Evolutionary conservation across 2,329 filamentous ascomycete genomes (phyloP), one percentile per base, ranked within the genome.

Genomic region (Colletotrichum sansevieriae): DNA sequence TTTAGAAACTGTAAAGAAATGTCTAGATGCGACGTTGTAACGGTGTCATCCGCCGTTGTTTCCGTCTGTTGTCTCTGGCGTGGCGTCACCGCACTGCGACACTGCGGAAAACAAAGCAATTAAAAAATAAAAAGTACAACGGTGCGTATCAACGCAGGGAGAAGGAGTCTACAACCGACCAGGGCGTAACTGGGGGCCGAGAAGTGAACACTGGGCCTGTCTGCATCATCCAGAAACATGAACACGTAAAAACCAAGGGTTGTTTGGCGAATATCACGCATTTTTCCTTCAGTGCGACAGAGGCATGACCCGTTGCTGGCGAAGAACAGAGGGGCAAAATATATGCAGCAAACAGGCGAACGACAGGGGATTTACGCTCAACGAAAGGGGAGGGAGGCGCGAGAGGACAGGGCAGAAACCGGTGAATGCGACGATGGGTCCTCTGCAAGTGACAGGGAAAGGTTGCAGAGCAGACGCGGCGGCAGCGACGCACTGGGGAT

Each of bases 161-260:
- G 49, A 29, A 22, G 18, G 22, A 22, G 22, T 22, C 22, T 2
- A 22, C 22, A 22, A 22, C 22, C 22, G 22, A 22, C 22, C 22
- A 22, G 4, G 22, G 4, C 22, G 22, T 22, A n/a, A 46, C 54
- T 56, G 47, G 62, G 33, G 44, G 54, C n/a, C 54, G 54, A 41
- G 59, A 37, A 68, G 44, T 56, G 44, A 60, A 65, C 46, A 56
- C 41, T 49, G 55, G 39, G 29, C 29, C 55, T 29, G 22, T 64
- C 47, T 65, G 49, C 65, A 25, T 68, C 47, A 56, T 56, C 41
- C 41, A 68, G 62, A 68, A 54, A 60, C 62, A 37, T 25, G 49
- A 55, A 55, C 49, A 56, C 49, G 60, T 29, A 18, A 55, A 29
- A 44, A 18, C 25, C 60, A 47, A 65, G 49, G 62, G 47, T 65